Evolutionary conservation across 345 rosid species (phyloP), one percentile per base, ranked within the genome.

Genomic region (Mercurialis annua): DNA sequence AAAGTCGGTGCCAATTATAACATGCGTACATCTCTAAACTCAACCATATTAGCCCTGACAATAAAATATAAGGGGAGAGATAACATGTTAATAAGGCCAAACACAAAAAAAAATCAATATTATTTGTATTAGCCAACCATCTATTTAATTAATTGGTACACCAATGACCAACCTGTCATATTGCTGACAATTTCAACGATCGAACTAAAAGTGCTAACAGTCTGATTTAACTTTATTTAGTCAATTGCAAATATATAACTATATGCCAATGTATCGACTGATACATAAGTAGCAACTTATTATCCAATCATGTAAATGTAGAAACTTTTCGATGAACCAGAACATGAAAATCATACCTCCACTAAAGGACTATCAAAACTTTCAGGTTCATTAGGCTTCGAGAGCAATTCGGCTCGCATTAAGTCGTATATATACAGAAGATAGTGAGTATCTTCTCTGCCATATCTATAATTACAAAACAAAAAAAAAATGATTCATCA

Each of bases 391-490:
- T 69, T 78, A 47, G 85, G 72, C 78, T 75, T 58, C 48, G 78
- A 68, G 34, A 67, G 64, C 79, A 90, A 75, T 53, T 77, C 62
- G 56, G 61, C 66, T 64, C 80, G 86, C 98, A 93, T 90, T 62
- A 78, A 6, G 75, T 93, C 96, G 81, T 81, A 87, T 18, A 93
- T 86, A 73, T 87, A 81, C 83, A 93, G 75, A 72, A 89, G 80
- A 78, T 89, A 93, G 81, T 93, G 97, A 12, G 98, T 93, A 77
- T 90, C 98, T 77, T 93, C 97, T 78, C 97, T 84, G 56, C 90
- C 98, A 83, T 93, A 93, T 84, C 98, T 93, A 82, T 66, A 78
- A 76, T 50, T 27, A 55, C 53, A 66, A 68, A 63, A 49, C 61
- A 66, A 61, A 66, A 68, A 63, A 49, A 61, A 66, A 61, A 30